A percentile compares a stretch with the other conserved stretches of the same genome.
These are phyloP conservation scores for Naegleria gruberi DNA, from an alignment of 208 protist genomes.

Conservation along the genomic window DNA sequence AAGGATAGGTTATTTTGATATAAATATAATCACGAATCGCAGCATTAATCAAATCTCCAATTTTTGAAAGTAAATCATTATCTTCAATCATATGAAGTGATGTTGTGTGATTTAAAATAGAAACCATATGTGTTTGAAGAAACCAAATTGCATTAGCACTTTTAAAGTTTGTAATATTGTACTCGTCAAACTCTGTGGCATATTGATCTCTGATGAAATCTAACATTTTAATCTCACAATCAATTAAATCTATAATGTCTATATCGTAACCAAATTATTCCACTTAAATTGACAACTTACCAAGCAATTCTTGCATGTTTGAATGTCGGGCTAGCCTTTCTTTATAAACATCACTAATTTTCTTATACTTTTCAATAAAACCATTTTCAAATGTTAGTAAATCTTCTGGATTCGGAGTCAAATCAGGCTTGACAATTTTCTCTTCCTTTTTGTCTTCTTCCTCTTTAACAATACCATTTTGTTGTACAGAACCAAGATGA, in stretches of 20 bases:
- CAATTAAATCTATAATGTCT: background rate
- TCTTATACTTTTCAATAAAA: background rate
- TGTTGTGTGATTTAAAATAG: background rate
- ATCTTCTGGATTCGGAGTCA: background rate
- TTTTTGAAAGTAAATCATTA: background rate
- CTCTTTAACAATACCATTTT: too few relatives aligned
- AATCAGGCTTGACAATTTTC: too few relatives aligned
- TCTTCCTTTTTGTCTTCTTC: too few relatives aligned
- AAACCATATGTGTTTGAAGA: background rate
- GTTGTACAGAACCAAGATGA: too few relatives aligned
- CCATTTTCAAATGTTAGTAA: background rate
- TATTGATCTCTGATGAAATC: background rate
- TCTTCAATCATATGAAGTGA: background rate
- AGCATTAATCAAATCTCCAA: background rate
- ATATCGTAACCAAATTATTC: background rate
- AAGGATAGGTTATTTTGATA: background rate
- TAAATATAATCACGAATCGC: background rate
- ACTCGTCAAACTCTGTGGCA: background rate
- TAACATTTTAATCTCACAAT: background rate
- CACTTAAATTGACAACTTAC: too few relatives aligned
- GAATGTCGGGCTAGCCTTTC: background rate
- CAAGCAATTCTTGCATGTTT: background rate
- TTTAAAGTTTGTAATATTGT: background rate
- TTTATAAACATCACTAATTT: background rate
- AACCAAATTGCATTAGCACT: background rate